Conservation (phyloP, 1,284 basidiomycete species). For the Rhodotorula sp. region DNA sequence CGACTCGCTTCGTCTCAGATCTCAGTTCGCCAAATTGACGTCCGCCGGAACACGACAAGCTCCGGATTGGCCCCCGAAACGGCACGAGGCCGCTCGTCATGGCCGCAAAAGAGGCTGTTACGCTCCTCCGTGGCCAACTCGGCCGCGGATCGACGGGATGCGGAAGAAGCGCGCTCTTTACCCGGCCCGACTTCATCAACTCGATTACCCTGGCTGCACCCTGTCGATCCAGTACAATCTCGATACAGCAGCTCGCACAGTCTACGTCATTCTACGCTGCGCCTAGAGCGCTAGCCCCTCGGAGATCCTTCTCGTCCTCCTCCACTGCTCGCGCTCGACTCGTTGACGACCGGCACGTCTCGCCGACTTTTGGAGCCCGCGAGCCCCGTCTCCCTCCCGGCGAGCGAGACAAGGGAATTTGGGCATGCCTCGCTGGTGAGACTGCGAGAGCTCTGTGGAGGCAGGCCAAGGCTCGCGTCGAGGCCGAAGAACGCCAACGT, state of each 20-base stretch:
- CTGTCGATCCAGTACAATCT: not conserved
- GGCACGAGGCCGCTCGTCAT: too few relatives aligned
- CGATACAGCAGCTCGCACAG: not conserved
- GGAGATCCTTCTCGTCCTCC: slow-evolving; percentile 43
- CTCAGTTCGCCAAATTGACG: not conserved
- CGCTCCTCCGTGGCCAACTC: too few relatives aligned
- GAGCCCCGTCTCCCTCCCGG: not conserved
- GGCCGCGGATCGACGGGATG: too few relatives aligned
- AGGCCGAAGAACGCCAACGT: not conserved
- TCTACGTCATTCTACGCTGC: not conserved
- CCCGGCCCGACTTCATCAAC: not conserved
- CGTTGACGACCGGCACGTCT: not conserved
- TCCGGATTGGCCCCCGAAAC: not conserved
- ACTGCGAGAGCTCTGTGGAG: not conserved
- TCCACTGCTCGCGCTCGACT: not conserved
- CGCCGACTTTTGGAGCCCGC: not conserved
- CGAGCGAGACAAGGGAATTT: not conserved
- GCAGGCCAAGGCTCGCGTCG: not conserved
- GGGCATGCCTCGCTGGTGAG: not conserved
- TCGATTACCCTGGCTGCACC: too few relatives aligned
- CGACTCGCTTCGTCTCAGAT: too few relatives aligned
- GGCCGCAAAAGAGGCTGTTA: too few relatives aligned
- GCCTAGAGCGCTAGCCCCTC: not conserved
- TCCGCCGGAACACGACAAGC: not conserved
- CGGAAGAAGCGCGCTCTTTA: too few relatives aligned